Evolutionary conservation across 2,329 filamentous ascomycete genomes (phyloP), one percentile per base, ranked within the genome.

Genomic region (Hypoxylon rubiginosum): DNA sequence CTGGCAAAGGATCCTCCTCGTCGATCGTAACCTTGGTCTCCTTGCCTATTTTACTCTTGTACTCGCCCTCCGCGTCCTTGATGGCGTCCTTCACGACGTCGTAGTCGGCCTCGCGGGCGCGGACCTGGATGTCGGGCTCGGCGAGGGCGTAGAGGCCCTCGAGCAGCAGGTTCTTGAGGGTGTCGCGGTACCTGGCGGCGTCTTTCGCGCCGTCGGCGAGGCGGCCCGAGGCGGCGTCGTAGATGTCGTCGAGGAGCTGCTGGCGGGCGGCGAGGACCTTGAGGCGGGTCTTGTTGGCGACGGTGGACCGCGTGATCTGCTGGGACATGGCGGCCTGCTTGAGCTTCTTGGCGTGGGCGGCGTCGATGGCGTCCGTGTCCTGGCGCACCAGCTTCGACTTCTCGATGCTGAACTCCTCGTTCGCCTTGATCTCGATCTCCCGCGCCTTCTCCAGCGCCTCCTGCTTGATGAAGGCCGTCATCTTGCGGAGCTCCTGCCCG

Each of bases 401-500:
- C 81, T 99, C 96, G 79, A 97, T 98, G 79, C 93, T 92, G 83
- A 98, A 98, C 82, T 99, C 96, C 82, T 98, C 94, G 85, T 98
- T 94, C 81, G 96, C 96, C 84, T 98, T 98, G 84, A 98, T 91
- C 78, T 96, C 90, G 82, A 99, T 98, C 83, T 99, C 96, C 79
- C 92, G 92, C 76, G 94, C 94, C 84, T 99, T 99, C 81, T 99
- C 96, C 77, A 92, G 88, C 64, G 96, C 96, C 85, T 99, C 96
- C 84, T 98, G 96, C 82, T 94, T 93, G 90, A 99, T 99, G 89
- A 99, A 99, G 79, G 94, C 95, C 66, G 96, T 98, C 96, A 99
- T 99, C 89, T 99, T 99, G 87, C 93, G 94, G 83, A 99, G 92
- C 90, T 99, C 96, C 83, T 93, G 91, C 83, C 92, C 91, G 87